Percentiles rank a stretch among this genome's conserved stretches.
Evolutionary conservation across 2,329 filamentous ascomycete species (phyloP).

Genomic region (Thielaviopsis punctulata): DNA sequence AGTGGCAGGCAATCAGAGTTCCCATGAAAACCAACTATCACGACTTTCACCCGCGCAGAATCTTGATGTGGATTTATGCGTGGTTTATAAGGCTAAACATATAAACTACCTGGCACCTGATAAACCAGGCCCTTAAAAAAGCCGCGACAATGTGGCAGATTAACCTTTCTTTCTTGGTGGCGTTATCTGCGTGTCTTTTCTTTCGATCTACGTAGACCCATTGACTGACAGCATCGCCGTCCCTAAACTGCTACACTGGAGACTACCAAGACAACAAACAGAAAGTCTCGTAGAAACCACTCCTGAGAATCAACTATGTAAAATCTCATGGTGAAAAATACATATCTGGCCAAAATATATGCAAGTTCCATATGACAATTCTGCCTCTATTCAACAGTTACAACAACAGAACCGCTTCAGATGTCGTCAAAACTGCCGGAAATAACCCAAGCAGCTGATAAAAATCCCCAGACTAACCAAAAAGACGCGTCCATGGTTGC

Average conservation of each 20-base stretch:
- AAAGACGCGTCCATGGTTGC: background rate
- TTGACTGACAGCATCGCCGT: background rate
- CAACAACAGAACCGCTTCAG: conserved; percentile 1
- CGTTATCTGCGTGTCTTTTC: background rate
- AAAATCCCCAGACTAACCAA: background rate
- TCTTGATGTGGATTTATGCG: background rate
- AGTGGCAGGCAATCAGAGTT: background rate
- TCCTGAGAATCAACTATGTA: too few species aligned
- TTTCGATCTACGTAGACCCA: background rate
- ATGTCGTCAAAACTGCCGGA: background rate
- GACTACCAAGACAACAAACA: too few species aligned
- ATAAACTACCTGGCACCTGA: background rate
- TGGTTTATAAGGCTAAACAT: background rate
- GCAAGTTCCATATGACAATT: too few species aligned
- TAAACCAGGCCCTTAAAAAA: background rate
- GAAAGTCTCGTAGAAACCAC: too few species aligned
- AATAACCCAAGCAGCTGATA: background rate
- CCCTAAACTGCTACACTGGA: too few species aligned
- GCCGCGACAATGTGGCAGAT: background rate
- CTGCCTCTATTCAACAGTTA: too few species aligned
- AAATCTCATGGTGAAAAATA: too few species aligned
- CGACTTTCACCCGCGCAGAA: background rate
- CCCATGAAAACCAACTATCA: background rate
- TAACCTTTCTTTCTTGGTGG: background rate
- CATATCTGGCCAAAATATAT: too few species aligned